A percentile compares a stretch with the other conserved stretches of the same genome.
phyloP scores from a whole-genome alignment of 306 rosid genomes.

The Cyamopsis tetragonoloba region DNA sequence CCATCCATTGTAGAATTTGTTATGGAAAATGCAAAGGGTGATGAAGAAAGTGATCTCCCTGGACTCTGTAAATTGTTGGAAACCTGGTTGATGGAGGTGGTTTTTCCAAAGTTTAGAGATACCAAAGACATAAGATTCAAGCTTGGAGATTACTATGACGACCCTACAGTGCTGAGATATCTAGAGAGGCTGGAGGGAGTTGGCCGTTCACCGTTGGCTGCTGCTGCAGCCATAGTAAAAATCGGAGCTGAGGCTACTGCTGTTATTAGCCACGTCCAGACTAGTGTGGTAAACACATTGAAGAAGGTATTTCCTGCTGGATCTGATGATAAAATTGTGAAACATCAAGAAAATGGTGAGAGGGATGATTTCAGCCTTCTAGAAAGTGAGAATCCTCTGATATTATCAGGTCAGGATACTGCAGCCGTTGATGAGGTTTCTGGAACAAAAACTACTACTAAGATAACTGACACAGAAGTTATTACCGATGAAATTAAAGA shows the following conservation, averaged over 20 bases:
- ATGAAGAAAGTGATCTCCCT: slow-evolving; percentile 81
- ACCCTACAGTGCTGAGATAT: slow-evolving; percentile 79
- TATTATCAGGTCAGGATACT: slow-evolving; percentile 37
- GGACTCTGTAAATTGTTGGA: slow-evolving; percentile 92
- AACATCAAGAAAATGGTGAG: slow-evolving; percentile 41
- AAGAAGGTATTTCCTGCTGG: slow-evolving; percentile 81
- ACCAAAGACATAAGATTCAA: slow-evolving; percentile 58
- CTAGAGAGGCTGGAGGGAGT: slow-evolving; percentile 76
- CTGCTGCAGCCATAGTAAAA: slow-evolving; percentile 92
- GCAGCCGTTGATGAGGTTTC: slow-evolving; percentile 38
- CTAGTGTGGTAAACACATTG: slow-evolving; percentile 71
- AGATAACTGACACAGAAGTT: slow-evolving; percentile 36
- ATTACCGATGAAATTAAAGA: slow-evolving; percentile 66
- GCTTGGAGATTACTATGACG: slow-evolving; percentile 95
- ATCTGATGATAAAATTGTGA: slow-evolving; percentile 40
- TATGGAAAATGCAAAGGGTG: slow-evolving; percentile 68
- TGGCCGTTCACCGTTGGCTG: slow-evolving; percentile 90
- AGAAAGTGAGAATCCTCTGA: slow-evolving; percentile 43
- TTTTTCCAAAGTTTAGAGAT: slow-evolving; percentile 90
- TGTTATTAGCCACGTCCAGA: slow-evolving; percentile 81
- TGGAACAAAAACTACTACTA: slow-evolving; percentile 40
- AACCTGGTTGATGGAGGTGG: slow-evolving; percentile 92
- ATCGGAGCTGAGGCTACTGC: slow-evolving; percentile 96
- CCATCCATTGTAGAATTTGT: slow-evolving; percentile 74
- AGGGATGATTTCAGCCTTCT: slow-evolving; percentile 40